Base-by-base conservation (phyloP, 495 filamentous ascomycete genomes). In the Penicillium turbatum region DNA sequence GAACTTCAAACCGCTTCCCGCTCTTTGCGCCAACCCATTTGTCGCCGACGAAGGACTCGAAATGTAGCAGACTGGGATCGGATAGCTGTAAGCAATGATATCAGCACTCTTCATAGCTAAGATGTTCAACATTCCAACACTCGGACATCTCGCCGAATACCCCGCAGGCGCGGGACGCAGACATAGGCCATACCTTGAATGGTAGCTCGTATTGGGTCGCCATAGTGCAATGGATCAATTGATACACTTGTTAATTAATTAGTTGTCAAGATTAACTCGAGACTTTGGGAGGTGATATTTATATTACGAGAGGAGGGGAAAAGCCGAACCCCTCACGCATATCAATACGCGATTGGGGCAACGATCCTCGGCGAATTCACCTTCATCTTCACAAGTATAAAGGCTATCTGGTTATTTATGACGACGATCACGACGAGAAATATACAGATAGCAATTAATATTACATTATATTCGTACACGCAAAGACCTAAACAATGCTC, bases 1-100 rank as follows among this genome's bases (percentile, higher is more conserved):
- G 64, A 21, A 89, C 79, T 57, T 87, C 84, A 52, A 89, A 89
- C 19, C 81, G 74, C 53, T 82, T 74, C 16, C 82, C 82, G 15
- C 77, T 84, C 63, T 80, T 82, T 6, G 83, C 74, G 49, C 77
- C 74, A 16, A 83, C 68, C 85, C 85, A 88, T 65, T 84, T 57
- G 35, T 85, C 78, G 48, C 79, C 70, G 34, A 88, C 71, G 48
- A 80, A 82, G 7, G 82, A 82, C 54, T 86, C 67, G 51, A 77
- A 76, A 24, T 82, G 78, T 52, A 88, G 75, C 11, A 88, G 66
- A 3, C 71, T 71, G 9, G 82, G 77, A 57, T 86, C 74, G 47
- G 79, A 75, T 43, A 87, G 71, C 79, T 87, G 43, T 4, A 45
- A 2, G 19, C 7, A 12, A 16, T 31, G 51, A 21, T 47, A 43